Percentiles rank a stretch among this genome's conserved stretches.
These are phyloP conservation scores for Diaporthe longicolla DNA, from an alignment of 2,329 filamentous ascomycete species.

Conservation along the genomic window DNA sequence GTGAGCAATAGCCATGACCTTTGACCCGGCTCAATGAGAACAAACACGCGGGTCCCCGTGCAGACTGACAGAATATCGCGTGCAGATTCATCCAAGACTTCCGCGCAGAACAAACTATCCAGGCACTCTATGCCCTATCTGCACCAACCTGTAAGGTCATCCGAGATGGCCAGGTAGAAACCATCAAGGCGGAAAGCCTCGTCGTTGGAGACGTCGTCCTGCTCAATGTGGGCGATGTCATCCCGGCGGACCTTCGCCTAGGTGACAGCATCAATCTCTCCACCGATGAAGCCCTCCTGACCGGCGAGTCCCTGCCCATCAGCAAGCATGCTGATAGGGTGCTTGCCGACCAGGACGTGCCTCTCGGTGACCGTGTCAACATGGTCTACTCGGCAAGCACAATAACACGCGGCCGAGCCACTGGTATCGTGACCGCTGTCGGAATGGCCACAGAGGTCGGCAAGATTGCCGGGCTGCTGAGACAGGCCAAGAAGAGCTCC, in stretches of 20 bases:
- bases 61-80: constrained; percentile 27
- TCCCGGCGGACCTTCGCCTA: constrained; percentile 78
- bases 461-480: constrained; percentile 69
- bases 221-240: constrained; percentile 75
- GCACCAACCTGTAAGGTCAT: constrained; percentile 72
- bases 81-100: constrained; percentile 71
- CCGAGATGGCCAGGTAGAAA: constrained; percentile 65
- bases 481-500: constrained; percentile 59
- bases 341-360: constrained; percentile 66
- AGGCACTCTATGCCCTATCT: constrained; percentile 71
- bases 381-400: constrained; percentile 80
- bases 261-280: constrained; percentile 80
- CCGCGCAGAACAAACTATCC: constrained; percentile 73
- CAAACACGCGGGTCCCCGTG: constrained; percentile 15
- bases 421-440: constrained; percentile 77
- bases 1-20: constrained; percentile 55
- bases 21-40: background rate
- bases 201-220: constrained; percentile 77
- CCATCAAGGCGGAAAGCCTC: constrained; percentile 68
- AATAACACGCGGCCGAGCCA: constrained; percentile 79
- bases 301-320: constrained; percentile 80
- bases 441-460: constrained; percentile 74
- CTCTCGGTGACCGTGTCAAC: constrained; percentile 79
- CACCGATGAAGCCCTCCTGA: constrained; percentile 82
- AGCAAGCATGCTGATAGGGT: constrained; percentile 73